phyloP scores from a whole-genome alignment of 768 basidiomycete genomes.

The Sutorius australiensis region DNA sequence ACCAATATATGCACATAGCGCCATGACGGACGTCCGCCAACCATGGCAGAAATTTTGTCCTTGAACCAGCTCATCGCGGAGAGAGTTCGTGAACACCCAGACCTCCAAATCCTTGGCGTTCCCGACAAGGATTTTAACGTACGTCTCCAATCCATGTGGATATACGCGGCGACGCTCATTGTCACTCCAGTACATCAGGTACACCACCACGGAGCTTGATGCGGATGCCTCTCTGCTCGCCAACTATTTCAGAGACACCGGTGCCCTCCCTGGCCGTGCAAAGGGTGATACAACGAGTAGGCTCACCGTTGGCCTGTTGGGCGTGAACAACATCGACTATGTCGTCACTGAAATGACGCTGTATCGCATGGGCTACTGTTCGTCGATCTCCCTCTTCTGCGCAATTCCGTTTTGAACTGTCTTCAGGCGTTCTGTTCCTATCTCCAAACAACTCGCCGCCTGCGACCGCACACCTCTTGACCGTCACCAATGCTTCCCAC shows the following conservation, averaged over 20 bases:
- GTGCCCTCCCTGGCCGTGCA: slow-evolving; percentile 19
- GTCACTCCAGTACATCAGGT: slow-evolving; percentile 20
- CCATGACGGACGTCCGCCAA: background rate
- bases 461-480: slow-evolving; percentile 44
- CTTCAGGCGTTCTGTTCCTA: slow-evolving; percentile 32
- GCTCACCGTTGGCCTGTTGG: slow-evolving; percentile 26
- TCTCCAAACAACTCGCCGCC: slow-evolving; percentile 45
- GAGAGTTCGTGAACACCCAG: slow-evolving; percentile 16
- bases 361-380: slow-evolving; percentile 33
- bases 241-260: slow-evolving; percentile 18
- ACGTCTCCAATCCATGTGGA: background rate
- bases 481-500: slow-evolving; percentile 19
- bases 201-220: slow-evolving; percentile 25
- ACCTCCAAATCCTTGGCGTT: slow-evolving; percentile 21
- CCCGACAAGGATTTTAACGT: slow-evolving; percentile 26
- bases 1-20: background rate
- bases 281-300: slow-evolving; percentile 23
- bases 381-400: background rate
- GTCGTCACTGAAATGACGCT: slow-evolving; percentile 23
- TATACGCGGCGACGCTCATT: background rate
- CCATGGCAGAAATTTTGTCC: slow-evolving; percentile 24
- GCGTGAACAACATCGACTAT: slow-evolving; percentile 27
- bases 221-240: slow-evolving; percentile 26
- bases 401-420: background rate
- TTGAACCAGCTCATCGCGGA: slow-evolving; percentile 27